Percentiles rank a stretch among this genome's conserved stretches.
Conservation (phyloP, 441 rosid genomes). For the Populus hybrid region DNA sequence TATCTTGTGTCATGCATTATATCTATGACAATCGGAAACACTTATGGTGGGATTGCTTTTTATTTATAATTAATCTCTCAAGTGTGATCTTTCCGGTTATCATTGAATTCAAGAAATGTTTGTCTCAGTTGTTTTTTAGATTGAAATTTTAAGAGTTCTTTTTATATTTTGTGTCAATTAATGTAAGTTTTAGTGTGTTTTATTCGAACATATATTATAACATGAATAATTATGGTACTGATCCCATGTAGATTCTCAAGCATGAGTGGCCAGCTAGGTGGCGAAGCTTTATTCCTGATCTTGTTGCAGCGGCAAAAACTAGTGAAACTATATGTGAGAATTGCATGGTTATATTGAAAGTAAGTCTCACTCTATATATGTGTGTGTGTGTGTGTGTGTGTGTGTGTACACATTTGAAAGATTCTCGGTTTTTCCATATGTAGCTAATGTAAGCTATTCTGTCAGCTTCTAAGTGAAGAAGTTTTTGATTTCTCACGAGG, state of each 20-base stretch:
- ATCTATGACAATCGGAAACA: neutral
- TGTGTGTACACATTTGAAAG: neutral
- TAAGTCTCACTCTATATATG: constrained; percentile 28
- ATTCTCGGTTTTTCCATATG: neutral
- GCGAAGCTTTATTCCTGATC: constrained; percentile 98
- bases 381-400: neutral
- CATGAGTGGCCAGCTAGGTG: constrained; percentile 99
- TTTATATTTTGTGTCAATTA: neutral
- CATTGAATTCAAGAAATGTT: neutral
- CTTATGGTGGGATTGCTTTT: neutral
- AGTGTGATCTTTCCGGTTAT: neutral
- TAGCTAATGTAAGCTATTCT: constrained; percentile 20
- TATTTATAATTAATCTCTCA: neutral
- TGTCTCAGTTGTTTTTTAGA: neutral
- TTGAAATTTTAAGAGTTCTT: neutral
- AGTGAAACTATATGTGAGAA: constrained; percentile 99
- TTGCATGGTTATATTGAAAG: constrained; percentile 98
- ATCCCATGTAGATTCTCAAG: constrained; percentile 64
- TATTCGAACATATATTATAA: no score
- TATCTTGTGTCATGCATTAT: neutral
- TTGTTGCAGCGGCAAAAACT: constrained; percentile 98
- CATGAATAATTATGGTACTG: neutral
- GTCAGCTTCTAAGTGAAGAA: constrained; percentile 97
- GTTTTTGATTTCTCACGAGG: constrained; percentile 99
- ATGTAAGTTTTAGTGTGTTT: neutral